Base-by-base conservation (phyloP, 768 basidiomycete species). In the Sistotremastrum niveocremeum region DNA sequence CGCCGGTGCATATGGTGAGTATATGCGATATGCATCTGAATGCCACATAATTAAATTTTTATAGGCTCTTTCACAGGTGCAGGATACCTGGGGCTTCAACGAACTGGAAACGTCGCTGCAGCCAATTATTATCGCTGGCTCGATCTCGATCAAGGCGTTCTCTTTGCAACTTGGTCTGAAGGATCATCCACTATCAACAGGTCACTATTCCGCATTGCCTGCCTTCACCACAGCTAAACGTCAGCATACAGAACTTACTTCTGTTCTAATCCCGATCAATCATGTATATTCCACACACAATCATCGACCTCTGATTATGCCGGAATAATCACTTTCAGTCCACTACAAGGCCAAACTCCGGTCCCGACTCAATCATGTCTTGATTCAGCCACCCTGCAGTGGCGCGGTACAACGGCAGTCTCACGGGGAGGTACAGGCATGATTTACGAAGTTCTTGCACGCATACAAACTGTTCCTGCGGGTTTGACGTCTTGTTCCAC, bases 21-120 rank as follows among this genome's bases (percentile, higher is more conserved):
- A 39, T 12, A 4, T 5, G 5, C n/a, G 30, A 48, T 48, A 41
- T 35, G 42, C 8, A 43, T 33, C 3, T 48, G 51, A 40, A 35
- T 39, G 39, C 32, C 35, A 41, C 6, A 39, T 7, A 32, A 36
- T 44, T 34, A 49, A 32, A 20, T 11, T n/a, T 3, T 42, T 48
- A 4, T 50, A 84, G 83, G 82, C 28, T 82, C 83, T 3, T 84
- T 79, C 51, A 68, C 76, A 3, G 75, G 75, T 4, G 76, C 83
- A 5, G 81, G 81, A 4, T 70, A 76, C 54, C 58, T 84, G 20
- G 20, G 20, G 20, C 20, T 20, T 20, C 20, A 20, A 20, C 20
- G 20, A 20, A 20, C 20, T 20, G 20, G 20, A 20, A 20, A 20
- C 20, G 20, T 20, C 20, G 20, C 20, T 20, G 20, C 20, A 20